phyloP scores from a whole-genome alignment of 1,284 basidiomycete genomes.

The Anthracocystis panici-leucophaei region DNA sequence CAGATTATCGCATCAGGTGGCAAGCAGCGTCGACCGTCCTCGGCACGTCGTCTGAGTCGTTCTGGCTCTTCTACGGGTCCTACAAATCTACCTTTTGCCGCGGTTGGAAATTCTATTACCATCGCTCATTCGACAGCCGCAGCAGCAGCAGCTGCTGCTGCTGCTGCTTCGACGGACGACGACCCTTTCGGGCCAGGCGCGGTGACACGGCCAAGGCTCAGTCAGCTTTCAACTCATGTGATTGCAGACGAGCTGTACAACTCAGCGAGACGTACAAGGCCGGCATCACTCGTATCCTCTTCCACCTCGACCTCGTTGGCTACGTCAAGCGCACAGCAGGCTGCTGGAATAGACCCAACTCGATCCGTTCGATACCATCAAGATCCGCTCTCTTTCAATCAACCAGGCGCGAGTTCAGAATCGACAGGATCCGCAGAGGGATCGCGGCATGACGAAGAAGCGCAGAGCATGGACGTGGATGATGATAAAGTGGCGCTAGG shows the following conservation, averaged over 20 bases:
- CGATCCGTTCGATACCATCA: conserved; percentile 33
- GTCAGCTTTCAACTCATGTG: conserved; percentile 29
- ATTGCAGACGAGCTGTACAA: conserved; percentile 43
- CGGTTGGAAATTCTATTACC: conserved; percentile 8
- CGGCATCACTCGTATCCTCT: conserved; percentile 24
- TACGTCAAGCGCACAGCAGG: conserved; percentile 21
- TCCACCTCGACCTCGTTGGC: conserved; percentile 38
- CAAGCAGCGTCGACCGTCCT: conserved; percentile 44
- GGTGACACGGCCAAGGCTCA: conserved; percentile 51
- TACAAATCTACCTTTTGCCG: conserved; percentile 41
- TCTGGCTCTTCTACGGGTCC: conserved; percentile 48
- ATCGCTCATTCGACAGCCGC: background rate
- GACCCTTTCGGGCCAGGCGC: conserved; percentile 51
- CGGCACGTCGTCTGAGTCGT: conserved; percentile 34
- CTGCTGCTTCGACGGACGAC: conserved; percentile 15
- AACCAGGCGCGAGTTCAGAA: background rate
- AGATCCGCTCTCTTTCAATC: conserved; percentile 15
- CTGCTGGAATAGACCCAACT: conserved; percentile 20
- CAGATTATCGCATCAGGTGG: conserved; percentile 19
- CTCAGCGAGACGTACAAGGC: conserved; percentile 21
- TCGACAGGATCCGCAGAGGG: background rate
- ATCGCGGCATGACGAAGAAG: conserved; percentile 10
- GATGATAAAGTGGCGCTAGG: conserved; percentile 7
- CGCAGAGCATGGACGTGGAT: conserved; percentile 10
- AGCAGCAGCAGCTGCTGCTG: background rate